phyloP scores from a whole-genome alignment of 164 flowering plant genomes.

The Vitis riparia region DNA sequence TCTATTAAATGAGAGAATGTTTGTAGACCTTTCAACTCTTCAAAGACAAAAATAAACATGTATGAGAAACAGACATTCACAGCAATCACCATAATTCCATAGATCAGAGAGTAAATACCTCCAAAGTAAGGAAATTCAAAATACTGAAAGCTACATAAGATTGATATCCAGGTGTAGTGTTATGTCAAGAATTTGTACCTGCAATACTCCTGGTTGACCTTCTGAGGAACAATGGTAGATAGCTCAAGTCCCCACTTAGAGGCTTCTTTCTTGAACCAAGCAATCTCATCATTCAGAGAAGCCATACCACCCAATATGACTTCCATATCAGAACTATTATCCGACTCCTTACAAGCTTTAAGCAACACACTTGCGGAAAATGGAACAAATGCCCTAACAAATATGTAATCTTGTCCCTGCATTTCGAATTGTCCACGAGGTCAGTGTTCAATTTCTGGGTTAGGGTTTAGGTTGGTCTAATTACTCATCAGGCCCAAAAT shows the following conservation, averaged over 20 bases:
- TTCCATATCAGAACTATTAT: conserved; percentile 58
- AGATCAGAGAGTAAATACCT: no score
- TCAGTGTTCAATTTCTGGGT: neutral
- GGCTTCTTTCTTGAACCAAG: conserved; percentile 88
- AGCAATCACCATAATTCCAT: no score
- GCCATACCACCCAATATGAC: conserved; percentile 68
- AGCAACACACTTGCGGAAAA: conserved; percentile 68
- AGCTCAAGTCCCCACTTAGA: conserved; percentile 63
- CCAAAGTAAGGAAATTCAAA: neutral
- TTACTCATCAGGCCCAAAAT: no score
- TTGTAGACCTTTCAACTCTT: no score
- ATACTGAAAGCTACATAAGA: neutral
- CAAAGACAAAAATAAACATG: no score
- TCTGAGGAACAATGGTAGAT: conserved; percentile 41
- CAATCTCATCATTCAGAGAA: conserved; percentile 70
- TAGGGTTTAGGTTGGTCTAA: no score
- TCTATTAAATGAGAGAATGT: no score
- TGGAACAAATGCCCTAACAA: conserved; percentile 74
- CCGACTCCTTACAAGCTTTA: conserved; percentile 65
- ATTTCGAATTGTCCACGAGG: conserved; percentile 1
- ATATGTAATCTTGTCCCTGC: conserved; percentile 87
- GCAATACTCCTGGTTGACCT: conserved; percentile 62
- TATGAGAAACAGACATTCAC: no score
- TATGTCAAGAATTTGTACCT: conserved; percentile 35
- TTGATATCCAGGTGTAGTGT: neutral